Base-by-base conservation (phyloP, 208 protist species). In the Trypanosoma caninum region DNA sequence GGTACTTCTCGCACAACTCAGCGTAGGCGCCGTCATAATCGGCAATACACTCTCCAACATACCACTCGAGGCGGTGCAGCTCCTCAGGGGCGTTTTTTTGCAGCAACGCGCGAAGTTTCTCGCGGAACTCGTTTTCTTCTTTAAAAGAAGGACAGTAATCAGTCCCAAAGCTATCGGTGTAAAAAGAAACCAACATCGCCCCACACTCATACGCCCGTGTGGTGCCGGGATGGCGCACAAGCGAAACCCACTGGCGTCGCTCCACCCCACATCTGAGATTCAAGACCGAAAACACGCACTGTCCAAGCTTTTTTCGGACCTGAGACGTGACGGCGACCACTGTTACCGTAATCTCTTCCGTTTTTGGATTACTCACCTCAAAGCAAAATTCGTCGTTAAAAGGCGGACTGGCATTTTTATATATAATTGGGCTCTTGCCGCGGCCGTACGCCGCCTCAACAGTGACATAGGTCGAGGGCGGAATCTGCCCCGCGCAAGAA, bases 361-460 rank as follows among this genome's bases (percentile, higher is more conserved):
- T 50, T 50, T 82, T 69, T n/a, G 79, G 76, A 20, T 80, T 54
- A 18, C 38, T 47, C 3, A 79, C 75, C 20, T 74, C 51, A 62
- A 94, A 90, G 23, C 88, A 34, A 65, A 94, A 94, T 61, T 90
- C 83, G 63, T 91, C 80, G 59, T 76, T 76, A 61, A 93, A 93
- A 56, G 75, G 50, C 4, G 78, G 80, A 63, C 90, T 74, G 18
- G 69, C 54, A 35, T 73, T 72, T 22, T 62, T 68, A 5, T 56
- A 58, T n/a, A 74, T 72, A 22, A 81, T 50, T 41, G 69, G 72
- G 27, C 83, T 81, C 68, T 75, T 76, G 13, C 74, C 82, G 22
- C 87, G 75, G 46, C 84, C 79, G 53, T 80, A 69, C 3, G 70
- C 42, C 1, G 80, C 84, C 71, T 87, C 80, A 31, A 93, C 45